Evolutionary conservation across 2,329 filamentous ascomycete genomes (phyloP).

Genomic region (Sporothrix brasiliensis): DNA sequence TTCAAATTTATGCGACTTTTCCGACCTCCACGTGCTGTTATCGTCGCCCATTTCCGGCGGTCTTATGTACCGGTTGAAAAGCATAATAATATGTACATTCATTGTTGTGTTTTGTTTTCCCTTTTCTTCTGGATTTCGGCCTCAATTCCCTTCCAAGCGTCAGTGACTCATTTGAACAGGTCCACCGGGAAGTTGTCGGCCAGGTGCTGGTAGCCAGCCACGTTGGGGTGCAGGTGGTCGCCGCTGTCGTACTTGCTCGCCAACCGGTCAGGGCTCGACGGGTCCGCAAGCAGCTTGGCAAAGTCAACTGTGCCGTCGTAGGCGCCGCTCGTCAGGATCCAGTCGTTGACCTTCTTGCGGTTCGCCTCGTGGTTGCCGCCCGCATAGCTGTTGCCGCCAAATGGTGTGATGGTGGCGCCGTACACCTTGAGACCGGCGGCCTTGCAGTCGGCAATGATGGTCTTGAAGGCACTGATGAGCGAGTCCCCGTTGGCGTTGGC

Average conservation of each 20-base stretch:
- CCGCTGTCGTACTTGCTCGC: slow-evolving; percentile 59
- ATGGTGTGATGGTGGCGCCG: slow-evolving; percentile 68
- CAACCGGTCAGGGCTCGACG: slow-evolving; percentile 53
- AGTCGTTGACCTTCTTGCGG: slow-evolving; percentile 61
- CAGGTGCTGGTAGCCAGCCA: slow-evolving; percentile 61
- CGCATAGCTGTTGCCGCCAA: slow-evolving; percentile 57
- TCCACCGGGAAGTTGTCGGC: slow-evolving; percentile 61
- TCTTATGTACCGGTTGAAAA: slow-evolving; percentile 21
- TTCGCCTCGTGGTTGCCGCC: slow-evolving; percentile 58
- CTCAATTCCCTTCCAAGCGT: too few relatives aligned
- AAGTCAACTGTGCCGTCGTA: slow-evolving; percentile 68
- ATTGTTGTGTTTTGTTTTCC: not conserved
- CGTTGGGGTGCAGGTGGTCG: slow-evolving; percentile 67
- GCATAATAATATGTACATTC: slow-evolving; percentile 26
- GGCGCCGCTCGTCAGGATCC: slow-evolving; percentile 58
- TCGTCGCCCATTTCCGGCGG: not conserved
- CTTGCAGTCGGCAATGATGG: slow-evolving; percentile 60
- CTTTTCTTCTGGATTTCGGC: not conserved
- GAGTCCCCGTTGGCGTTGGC: slow-evolving; percentile 50
- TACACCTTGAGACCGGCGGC: slow-evolving; percentile 59
- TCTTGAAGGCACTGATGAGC: slow-evolving; percentile 60
- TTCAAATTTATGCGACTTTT: not conserved
- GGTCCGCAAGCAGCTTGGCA: slow-evolving; percentile 58
- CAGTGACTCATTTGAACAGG: slow-evolving; percentile 48
- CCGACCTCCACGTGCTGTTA: not conserved